These are phyloP conservation scores for Penicillium sp. DNA, from an alignment of 2,329 filamentous ascomycete species.

Conservation along the genomic window DNA sequence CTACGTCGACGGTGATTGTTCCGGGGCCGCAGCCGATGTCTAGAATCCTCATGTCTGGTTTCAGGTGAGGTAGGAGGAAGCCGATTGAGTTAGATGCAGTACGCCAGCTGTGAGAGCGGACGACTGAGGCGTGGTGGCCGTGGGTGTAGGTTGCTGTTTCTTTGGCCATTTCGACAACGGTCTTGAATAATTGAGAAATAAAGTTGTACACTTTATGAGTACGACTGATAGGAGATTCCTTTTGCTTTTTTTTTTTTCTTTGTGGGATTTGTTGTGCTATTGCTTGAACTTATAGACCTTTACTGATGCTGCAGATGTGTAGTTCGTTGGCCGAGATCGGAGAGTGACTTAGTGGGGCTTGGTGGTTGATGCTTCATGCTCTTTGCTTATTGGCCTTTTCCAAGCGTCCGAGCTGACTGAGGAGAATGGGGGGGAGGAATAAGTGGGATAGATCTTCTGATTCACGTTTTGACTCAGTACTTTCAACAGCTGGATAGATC, in stretches of 20 bases:
- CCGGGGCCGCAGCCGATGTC: constrained; percentile 48
- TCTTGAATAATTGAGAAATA: background rate
- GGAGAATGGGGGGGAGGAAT: background rate
- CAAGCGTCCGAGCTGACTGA: background rate
- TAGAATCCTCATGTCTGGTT: constrained; percentile 38
- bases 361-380: background rate
- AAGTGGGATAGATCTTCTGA: background rate
- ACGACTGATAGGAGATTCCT: background rate
- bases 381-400: background rate
- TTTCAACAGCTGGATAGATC: background rate
- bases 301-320: background rate
- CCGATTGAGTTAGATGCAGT: constrained; percentile 36
- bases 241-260: background rate
- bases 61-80: constrained; percentile 41
- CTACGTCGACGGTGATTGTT: constrained; percentile 44
- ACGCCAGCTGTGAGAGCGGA: constrained; percentile 30
- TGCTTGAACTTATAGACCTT: background rate
- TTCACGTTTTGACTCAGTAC: background rate
- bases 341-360: background rate
- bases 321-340: background rate
- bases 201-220: background rate
- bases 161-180: constrained; percentile 10
- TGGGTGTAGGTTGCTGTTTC: constrained; percentile 30
- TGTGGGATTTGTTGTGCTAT: background rate
- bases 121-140: constrained; percentile 31